A percentile compares a stretch with the other conserved stretches of the same genome.
phyloP scores from a whole-genome alignment of 1,284 basidiomycete genomes.

The Garcileccinum viscosum region DNA sequence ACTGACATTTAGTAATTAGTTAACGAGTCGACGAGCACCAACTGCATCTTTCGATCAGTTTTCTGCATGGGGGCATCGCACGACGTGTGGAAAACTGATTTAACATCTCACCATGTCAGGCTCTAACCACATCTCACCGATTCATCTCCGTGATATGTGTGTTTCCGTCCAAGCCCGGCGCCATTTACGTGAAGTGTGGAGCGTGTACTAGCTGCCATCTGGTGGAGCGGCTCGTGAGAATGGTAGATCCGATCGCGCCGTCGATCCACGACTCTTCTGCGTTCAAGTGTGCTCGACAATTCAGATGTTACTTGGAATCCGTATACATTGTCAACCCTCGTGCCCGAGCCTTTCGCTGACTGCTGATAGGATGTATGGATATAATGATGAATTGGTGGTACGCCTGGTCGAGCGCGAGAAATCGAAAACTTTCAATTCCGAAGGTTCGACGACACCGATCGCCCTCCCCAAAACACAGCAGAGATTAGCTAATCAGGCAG shows the following conservation, averaged over 20 bases:
- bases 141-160: not conserved
- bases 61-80: not conserved
- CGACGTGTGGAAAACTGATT: not conserved
- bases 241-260: not conserved
- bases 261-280: not conserved
- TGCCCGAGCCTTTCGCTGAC: not conserved
- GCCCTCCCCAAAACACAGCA: slow-evolving; percentile 8
- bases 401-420: no score
- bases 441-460: slow-evolving; percentile 10
- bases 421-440: not conserved
- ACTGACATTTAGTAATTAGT: slow-evolving; percentile 11
- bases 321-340: not conserved
- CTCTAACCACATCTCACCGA: not conserved
- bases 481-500: not conserved
- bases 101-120: not conserved
- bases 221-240: not conserved
- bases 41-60: not conserved
- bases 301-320: not conserved
- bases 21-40: not conserved
- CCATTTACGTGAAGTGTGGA: not conserved
- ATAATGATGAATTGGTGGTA: no score
- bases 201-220: not conserved
- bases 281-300: not conserved
- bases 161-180: not conserved
- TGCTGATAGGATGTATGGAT: no score